Conservation (phyloP, 2,329 filamentous ascomycete genomes). For the Colletotrichum scovillei region DNA sequence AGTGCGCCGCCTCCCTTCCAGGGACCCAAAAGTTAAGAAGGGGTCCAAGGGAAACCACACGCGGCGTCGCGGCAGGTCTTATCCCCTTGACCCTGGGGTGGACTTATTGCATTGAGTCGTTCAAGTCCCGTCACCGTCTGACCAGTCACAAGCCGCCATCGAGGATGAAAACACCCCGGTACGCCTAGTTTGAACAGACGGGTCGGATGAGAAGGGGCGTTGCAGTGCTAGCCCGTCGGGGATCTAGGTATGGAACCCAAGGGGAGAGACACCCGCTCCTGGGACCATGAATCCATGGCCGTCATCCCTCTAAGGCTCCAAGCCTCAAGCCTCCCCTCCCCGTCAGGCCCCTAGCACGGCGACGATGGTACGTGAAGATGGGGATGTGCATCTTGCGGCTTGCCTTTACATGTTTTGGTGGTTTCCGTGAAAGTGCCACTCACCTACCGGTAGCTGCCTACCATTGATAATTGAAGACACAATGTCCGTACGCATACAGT, state of each 20-base stretch:
- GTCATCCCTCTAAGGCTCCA: conserved; percentile 16
- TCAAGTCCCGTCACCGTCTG: conserved; percentile 5
- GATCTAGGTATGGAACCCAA: conserved; percentile 10
- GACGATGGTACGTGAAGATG: conserved; percentile 16
- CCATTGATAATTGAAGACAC: conserved; percentile 1
- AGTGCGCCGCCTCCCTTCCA: background rate
- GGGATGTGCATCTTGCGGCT: conserved; percentile 34
- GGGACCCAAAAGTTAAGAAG: conserved; percentile 9
- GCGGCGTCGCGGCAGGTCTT: background rate
- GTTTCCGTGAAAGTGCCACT: conserved; percentile 35
- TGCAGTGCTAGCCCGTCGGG: conserved; percentile 5
- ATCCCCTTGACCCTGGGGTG: conserved; percentile 10
- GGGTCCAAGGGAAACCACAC: conserved; percentile 21
- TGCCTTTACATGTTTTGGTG: conserved; percentile 35
- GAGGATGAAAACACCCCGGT: background rate
- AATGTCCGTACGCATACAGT: background rate
- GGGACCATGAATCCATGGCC: conserved; percentile 22
- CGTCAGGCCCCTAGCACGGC: no score
- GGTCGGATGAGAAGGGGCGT: conserved; percentile 14
- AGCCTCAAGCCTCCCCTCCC: conserved; percentile 7
- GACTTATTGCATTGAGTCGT: conserved; percentile 21
- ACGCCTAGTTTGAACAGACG: conserved; percentile 12
- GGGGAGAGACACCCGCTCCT: conserved; percentile 14
- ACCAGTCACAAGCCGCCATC: conserved; percentile 3
- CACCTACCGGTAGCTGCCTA: background rate